Evolutionary conservation across 2,329 filamentous ascomycete species (phyloP).

Genomic region (Verticillium nonalfalfae): DNA sequence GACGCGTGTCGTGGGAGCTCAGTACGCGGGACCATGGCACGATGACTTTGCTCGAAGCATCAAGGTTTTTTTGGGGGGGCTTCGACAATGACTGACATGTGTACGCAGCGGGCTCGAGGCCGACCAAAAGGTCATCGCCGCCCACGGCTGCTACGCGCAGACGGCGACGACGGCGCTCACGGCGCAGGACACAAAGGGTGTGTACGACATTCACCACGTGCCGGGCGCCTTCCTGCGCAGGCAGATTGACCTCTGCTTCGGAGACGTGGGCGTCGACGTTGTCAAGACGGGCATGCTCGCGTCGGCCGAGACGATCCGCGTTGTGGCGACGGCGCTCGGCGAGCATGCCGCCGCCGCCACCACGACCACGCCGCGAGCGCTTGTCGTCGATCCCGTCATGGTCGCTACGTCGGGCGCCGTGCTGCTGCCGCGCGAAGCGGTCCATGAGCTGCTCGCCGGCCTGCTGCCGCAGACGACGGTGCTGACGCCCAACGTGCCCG

Average conservation of each 20-base stretch:
- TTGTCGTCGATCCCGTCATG: constrained; percentile 81
- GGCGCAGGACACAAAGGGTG: constrained; percentile 88
- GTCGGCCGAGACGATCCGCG: constrained; percentile 60
- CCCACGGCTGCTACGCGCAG: constrained; percentile 92
- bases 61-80: no score
- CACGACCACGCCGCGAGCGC: constrained; percentile 35
- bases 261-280: constrained; percentile 82
- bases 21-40: no score
- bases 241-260: constrained; percentile 79
- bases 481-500: constrained; percentile 72
- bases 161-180: constrained; percentile 92
- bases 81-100: neutral
- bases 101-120: constrained; percentile 76
- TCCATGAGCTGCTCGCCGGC: constrained; percentile 49
- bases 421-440: constrained; percentile 60
- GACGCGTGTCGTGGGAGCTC: no score
- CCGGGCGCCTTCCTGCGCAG: constrained; percentile 74
- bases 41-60: no score
- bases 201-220: constrained; percentile 72
- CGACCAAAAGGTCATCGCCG: constrained; percentile 89
- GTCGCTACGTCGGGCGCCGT: constrained; percentile 73
- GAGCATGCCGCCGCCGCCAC: constrained; percentile 28
- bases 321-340: constrained; percentile 59
- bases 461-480: constrained; percentile 63
- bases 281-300: constrained; percentile 90